A percentile compares a stretch with the other conserved stretches of the same genome.
phyloP scores from a whole-genome alignment of 345 rosid species.

The Salix caprea region DNA sequence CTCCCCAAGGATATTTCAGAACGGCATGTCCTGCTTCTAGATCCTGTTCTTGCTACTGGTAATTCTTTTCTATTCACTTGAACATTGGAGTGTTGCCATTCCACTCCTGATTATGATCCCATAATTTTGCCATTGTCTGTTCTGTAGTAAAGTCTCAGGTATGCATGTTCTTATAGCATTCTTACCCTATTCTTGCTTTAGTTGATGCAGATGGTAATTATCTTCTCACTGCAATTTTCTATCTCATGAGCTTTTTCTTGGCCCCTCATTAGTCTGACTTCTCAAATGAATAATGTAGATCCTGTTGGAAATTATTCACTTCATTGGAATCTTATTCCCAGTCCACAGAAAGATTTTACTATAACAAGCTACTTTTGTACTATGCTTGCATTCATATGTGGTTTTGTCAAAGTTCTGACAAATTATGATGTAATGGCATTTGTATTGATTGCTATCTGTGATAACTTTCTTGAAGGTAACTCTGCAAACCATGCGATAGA shows the following conservation, averaged over 20 bases:
- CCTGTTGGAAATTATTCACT: not conserved
- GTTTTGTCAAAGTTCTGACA: not conserved
- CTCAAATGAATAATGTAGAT: not conserved
- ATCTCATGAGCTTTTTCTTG: not conserved
- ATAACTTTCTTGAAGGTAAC: slow-evolving; percentile 52
- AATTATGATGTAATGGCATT: not conserved
- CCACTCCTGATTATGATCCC: not conserved
- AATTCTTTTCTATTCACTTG: slow-evolving; percentile 9
- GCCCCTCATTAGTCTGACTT: not conserved
- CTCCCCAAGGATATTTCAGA: slow-evolving; percentile 94
- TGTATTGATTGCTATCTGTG: not conserved
- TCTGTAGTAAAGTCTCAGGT: not conserved
- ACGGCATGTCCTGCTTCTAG: slow-evolving; percentile 93
- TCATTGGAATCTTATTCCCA: not conserved
- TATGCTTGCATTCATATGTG: not conserved
- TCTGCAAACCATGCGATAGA: slow-evolving; percentile 92
- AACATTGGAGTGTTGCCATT: not conserved
- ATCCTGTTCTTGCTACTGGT: slow-evolving; percentile 96
- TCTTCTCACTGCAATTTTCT: not conserved
- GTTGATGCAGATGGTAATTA: not conserved
- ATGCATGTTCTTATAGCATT: not conserved
- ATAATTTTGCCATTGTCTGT: not conserved
- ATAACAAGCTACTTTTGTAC: not conserved
- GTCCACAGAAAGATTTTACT: not conserved
- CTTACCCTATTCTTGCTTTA: not conserved